Base-by-base conservation (phyloP, 805 yeast genomes). In the Ascoidea asiatica region DNA sequence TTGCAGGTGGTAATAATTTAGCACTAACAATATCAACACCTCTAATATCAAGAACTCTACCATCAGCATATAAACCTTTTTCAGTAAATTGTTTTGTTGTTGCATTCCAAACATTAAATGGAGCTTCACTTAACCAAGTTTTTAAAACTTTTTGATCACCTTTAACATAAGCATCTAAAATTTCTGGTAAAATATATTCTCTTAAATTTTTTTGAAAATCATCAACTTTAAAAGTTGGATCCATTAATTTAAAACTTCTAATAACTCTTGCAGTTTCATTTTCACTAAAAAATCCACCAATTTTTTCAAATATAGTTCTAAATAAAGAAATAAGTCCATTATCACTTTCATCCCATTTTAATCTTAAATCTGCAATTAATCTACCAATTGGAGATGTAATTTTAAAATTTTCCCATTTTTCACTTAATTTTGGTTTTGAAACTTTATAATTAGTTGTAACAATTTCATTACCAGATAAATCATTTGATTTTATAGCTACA, bases 231-330 rank as follows among this genome's bases (percentile, higher is more conserved):
- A 92, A 92, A 37, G 75, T 69, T 44, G 97, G 95, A 64, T 92
- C 99, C 75, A 90, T 79, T 59, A 78, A 75, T 65, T 77, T 83
- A 67, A 92, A 86, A 57, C 81, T 77, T 53, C 82, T 79, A 50
- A 84, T 70, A n/a, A 89, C 98, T 62, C 82, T 82, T 19, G 95
- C 97, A 51, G 85, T 79, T 67, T 92, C 99, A 36, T 97, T 92
- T 66, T 92, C 99, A 38, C 92, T 92, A 58, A 89, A 89, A 57
- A 89, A 79, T 5, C 95, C 87, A 43, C 92, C 81, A 46, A 92
- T 66, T 58, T 86, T 83, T 58, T 81, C 86, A 38, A 83, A 58
- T 20, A 92, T 66, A 19, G 90, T 83, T 66, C 98, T 78, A 44
- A 92, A 64, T 38, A 82, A 64, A 8, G 89, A 76, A 49, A 92